These are phyloP conservation scores for Penicillium sp. DNA, from an alignment of 2,329 filamentous ascomycete species.

Conservation along the genomic window DNA sequence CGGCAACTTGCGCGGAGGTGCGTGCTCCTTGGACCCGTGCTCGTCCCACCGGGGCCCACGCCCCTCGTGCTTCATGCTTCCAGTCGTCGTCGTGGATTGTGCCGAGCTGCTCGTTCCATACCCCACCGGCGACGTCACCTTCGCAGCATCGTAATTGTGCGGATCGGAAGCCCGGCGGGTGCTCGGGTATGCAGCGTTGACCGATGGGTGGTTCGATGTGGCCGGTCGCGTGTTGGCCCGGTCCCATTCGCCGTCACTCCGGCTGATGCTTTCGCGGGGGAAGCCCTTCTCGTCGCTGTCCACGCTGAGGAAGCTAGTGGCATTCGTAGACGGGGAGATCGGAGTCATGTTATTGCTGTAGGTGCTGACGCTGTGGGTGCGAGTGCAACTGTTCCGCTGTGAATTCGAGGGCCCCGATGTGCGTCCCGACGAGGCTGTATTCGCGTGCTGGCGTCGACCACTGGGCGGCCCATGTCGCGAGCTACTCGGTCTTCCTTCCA, in stretches of 20 bases:
- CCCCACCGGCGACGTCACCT: too few relatives aligned
- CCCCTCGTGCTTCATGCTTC: slow-evolving; percentile 24
- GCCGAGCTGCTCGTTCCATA: too few relatives aligned
- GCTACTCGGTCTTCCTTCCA: slow-evolving; percentile 26
- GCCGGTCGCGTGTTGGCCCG: too few relatives aligned
- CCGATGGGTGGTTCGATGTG: too few relatives aligned
- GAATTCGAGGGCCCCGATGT: too few relatives aligned
- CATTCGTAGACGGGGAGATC: slow-evolving; percentile 37
- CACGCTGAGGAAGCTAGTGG: slow-evolving; percentile 37
- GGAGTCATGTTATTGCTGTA: slow-evolving; percentile 38
- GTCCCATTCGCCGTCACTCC: slow-evolving; percentile 29
- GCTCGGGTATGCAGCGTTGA: too few relatives aligned
- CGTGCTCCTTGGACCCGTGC: too few relatives aligned
- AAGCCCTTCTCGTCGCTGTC: slow-evolving; percentile 38
- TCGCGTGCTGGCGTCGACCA: slow-evolving; percentile 25
- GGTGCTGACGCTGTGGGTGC: slow-evolving; percentile 36
- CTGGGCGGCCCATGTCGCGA: slow-evolving; percentile 21
- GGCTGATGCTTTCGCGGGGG: too few relatives aligned
- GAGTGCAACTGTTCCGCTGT: slow-evolving; percentile 33
- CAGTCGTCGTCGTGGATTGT: slow-evolving; percentile 22
- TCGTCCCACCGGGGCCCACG: too few relatives aligned
- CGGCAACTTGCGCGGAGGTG: slow-evolving; percentile 23
- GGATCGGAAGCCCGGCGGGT: too few relatives aligned
- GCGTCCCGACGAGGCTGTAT: too few relatives aligned
- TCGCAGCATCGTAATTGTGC: too few relatives aligned